Conservation (phyloP, 2,329 filamentous ascomycete species). For the Phialophora tarda region DNA sequence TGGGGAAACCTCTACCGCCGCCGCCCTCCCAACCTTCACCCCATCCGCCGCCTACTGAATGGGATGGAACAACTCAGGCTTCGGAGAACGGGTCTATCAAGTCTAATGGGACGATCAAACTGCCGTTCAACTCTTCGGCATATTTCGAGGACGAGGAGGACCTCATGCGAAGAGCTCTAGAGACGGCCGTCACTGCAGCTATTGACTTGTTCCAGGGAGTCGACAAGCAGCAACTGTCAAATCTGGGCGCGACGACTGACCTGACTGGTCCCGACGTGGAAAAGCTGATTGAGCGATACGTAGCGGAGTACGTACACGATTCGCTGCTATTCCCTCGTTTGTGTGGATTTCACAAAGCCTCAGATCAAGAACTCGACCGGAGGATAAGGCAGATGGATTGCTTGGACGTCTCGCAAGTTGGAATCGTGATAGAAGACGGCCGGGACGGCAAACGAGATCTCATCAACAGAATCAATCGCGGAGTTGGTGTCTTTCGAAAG, state of each 20-base stretch:
- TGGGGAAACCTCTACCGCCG: slow-evolving; percentile 82
- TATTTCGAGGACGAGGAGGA: slow-evolving; percentile 91
- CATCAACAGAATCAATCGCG: slow-evolving; percentile 73
- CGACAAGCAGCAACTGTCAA: slow-evolving; percentile 91
- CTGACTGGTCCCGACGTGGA: slow-evolving; percentile 91
- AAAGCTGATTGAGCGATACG: slow-evolving; percentile 90
- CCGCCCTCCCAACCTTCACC: slow-evolving; percentile 57
- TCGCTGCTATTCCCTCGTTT: slow-evolving; percentile 80
- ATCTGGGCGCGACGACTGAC: slow-evolving; percentile 90
- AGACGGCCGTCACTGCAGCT: slow-evolving; percentile 88
- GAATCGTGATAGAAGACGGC: slow-evolving; percentile 82
- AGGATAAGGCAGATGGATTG: slow-evolving; percentile 92
- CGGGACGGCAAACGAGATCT: slow-evolving; percentile 80
- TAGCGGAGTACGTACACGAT: slow-evolving; percentile 90
- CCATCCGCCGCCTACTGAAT: slow-evolving; percentile 28
- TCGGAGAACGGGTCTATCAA: slow-evolving; percentile 40
- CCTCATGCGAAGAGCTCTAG: slow-evolving; percentile 82
- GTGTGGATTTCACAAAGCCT: slow-evolving; percentile 74
- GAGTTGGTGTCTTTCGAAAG: slow-evolving; percentile 87
- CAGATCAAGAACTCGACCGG: slow-evolving; percentile 85
- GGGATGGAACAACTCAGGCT: slow-evolving; percentile 40
- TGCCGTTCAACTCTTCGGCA: slow-evolving; percentile 65
- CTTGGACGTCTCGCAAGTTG: slow-evolving; percentile 92
- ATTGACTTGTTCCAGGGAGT: slow-evolving; percentile 96
- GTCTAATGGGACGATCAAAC: slow-evolving; percentile 49